Conservation (phyloP, 176 grass and related monocot genomes). For the Puccinellia tenuiflora region DNA sequence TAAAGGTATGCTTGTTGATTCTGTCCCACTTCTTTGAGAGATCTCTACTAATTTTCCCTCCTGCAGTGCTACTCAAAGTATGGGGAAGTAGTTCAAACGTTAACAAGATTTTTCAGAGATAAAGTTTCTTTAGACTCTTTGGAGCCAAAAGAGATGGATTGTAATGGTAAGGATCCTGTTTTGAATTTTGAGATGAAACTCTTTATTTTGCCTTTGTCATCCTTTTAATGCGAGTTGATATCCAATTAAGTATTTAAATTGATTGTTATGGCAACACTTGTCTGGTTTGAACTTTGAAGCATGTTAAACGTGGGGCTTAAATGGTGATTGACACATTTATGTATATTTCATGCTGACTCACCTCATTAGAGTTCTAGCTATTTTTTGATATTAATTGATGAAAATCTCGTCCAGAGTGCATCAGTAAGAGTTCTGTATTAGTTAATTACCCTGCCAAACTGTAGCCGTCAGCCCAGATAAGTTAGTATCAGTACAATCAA, state of each 20-base stretch:
- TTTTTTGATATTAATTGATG: background rate
- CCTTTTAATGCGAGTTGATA: background rate
- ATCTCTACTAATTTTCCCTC: slow-evolving; percentile 29
- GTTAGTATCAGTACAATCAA: background rate
- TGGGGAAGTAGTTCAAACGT: slow-evolving; percentile 74
- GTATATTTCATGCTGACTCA: background rate
- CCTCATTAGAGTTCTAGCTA: background rate
- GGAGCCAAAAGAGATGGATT: slow-evolving; percentile 45
- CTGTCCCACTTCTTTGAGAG: slow-evolving; percentile 8
- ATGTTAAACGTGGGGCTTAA: slow-evolving; percentile 6
- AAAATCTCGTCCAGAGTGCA: background rate
- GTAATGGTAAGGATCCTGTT: slow-evolving; percentile 35
- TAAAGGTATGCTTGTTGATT: slow-evolving; percentile 59
- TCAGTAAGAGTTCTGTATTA: background rate
- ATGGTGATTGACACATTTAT: background rate
- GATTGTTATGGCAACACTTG: slow-evolving; percentile 8
- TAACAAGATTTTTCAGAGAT: slow-evolving; percentile 86
- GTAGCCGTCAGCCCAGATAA: background rate
- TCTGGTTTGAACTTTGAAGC: slow-evolving; percentile 5
- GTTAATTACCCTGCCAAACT: slow-evolving; percentile 11
- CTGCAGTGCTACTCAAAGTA: slow-evolving; percentile 82
- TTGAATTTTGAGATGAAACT: slow-evolving; percentile 15
- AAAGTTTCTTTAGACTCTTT: slow-evolving; percentile 46
- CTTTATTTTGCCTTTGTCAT: background rate
- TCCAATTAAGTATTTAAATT: slow-evolving; percentile 24